Conservation (phyloP, 306 rosid species). For the Fragaria vesca region DNA sequence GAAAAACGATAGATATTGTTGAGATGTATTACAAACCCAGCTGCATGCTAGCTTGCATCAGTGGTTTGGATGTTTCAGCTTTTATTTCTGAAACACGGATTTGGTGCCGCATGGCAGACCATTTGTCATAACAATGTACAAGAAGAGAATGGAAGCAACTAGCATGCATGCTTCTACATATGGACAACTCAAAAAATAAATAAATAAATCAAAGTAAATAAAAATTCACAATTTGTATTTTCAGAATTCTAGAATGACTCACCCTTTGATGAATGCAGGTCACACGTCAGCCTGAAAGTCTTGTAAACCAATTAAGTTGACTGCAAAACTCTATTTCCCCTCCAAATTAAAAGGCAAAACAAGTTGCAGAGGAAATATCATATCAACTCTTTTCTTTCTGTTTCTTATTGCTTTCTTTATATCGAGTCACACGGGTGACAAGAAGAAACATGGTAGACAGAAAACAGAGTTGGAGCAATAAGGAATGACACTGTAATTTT, state of each 20-base stretch:
- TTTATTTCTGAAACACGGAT: slow-evolving; percentile 15
- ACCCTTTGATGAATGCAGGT: not conserved
- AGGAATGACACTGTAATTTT: not conserved
- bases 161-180: slow-evolving; percentile 1
- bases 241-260: not conserved
- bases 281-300: not conserved
- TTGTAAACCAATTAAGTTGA: not conserved
- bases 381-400: not conserved
- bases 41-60: not conserved
- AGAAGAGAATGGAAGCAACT: slow-evolving; percentile 11
- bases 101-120: slow-evolving; percentile 41
- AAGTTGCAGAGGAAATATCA: too few species aligned
- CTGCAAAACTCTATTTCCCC: not conserved
- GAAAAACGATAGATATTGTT: not conserved
- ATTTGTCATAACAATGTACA: slow-evolving; percentile 22
- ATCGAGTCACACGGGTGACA: not conserved
- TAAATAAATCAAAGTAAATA: not conserved
- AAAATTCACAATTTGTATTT: not conserved
- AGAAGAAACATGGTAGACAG: not conserved
- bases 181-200: not conserved
- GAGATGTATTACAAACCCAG: not conserved
- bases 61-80: slow-evolving; percentile 10
- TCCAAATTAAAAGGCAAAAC: not conserved
- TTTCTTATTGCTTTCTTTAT: not conserved
- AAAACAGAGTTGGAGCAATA: not conserved